phyloP scores from a whole-genome alignment of 495 filamentous ascomycete species.

The Cairneyella variabilis region DNA sequence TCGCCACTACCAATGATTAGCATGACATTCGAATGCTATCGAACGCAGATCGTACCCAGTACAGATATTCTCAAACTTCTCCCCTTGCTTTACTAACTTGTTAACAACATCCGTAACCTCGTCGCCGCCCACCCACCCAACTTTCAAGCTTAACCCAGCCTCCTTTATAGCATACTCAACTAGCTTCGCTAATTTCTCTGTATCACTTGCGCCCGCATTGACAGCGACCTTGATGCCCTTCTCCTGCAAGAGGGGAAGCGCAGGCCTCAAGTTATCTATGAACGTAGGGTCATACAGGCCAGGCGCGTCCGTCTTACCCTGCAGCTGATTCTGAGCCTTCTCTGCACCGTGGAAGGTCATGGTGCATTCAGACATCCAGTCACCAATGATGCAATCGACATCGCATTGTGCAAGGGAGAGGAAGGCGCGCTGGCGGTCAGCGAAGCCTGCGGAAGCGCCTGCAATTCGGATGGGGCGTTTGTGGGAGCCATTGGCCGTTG shows the following conservation, averaged over 20 bases:
- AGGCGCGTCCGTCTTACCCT: conserved; percentile 23
- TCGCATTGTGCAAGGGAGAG: conserved; percentile 23
- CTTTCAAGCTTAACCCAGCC: conserved; percentile 23
- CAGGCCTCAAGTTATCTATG: conserved; percentile 47
- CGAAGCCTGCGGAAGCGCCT: conserved; percentile 37
- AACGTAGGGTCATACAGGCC: conserved; percentile 50
- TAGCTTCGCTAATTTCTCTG: conserved; percentile 41
- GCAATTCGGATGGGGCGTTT: conserved; percentile 42
- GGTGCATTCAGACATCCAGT: conserved; percentile 45
- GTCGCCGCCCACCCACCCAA: conserved; percentile 45
- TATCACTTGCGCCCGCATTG: conserved; percentile 54
- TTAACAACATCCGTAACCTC: conserved; percentile 12
- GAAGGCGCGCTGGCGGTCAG: conserved; percentile 1
- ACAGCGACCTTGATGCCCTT: conserved; percentile 51
- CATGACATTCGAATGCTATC: too few relatives aligned
- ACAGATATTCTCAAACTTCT: not conserved
- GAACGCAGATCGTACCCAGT: not conserved
- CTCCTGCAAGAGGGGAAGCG: conserved; percentile 43
- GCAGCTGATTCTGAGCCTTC: not conserved
- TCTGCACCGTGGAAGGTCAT: conserved; percentile 4
- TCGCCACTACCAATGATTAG: too few relatives aligned
- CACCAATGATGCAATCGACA: conserved; percentile 51
- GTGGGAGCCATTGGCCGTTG: too few relatives aligned
- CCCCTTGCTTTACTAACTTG: conserved; percentile 40
- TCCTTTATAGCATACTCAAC: conserved; percentile 38